Evolutionary conservation across 1,284 basidiomycete species (phyloP).

Genomic region (Vanrija sp.): DNA sequence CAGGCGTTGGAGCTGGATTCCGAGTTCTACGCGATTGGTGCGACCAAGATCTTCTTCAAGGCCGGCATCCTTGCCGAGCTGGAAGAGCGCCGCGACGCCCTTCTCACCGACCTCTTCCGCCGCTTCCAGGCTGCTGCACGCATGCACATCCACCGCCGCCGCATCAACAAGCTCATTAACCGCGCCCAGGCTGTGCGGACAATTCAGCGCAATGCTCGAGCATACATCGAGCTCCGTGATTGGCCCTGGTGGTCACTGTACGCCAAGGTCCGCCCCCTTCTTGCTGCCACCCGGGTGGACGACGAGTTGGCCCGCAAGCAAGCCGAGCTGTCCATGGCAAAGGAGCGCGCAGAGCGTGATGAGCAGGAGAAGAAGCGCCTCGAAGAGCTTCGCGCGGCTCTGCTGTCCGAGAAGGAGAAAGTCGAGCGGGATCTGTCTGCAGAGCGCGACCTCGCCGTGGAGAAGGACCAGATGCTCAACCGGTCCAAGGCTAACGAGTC

Average conservation of each 20-base stretch:
- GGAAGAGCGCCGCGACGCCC: conserved; percentile 83
- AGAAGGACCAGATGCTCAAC: conserved; percentile 82
- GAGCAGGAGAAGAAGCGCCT: conserved; percentile 71
- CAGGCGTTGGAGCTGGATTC: conserved; percentile 83
- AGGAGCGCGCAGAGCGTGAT: conserved; percentile 81
- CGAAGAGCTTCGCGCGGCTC: conserved; percentile 69
- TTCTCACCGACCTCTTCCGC: conserved; percentile 86
- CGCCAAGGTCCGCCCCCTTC: conserved; percentile 86
- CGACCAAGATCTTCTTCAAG: conserved; percentile 99
- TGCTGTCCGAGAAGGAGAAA: conserved; percentile 75
- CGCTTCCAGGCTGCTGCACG: conserved; percentile 79
- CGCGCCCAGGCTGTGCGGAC: conserved; percentile 85
- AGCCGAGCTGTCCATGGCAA: conserved; percentile 72
- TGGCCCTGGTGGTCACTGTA: conserved; percentile 99
- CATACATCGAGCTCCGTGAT: conserved; percentile 82
- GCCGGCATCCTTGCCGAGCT: conserved; percentile 97
- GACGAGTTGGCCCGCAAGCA: conserved; percentile 88
- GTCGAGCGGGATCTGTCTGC: conserved; percentile 77
- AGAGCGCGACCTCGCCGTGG: conserved; percentile 71
- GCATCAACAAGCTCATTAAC: conserved; percentile 93
- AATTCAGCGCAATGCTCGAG: conserved; percentile 87
- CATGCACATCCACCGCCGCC: conserved; percentile 79
- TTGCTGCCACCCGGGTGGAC: conserved; percentile 88
- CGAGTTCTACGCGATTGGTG: conserved; percentile 82
- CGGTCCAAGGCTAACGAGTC: conserved; percentile 79